Evolutionary conservation across 2,329 filamentous ascomycete genomes (phyloP), one percentile per base, ranked within the genome.

Genomic region (Neophaeococcomyces aloes): DNA sequence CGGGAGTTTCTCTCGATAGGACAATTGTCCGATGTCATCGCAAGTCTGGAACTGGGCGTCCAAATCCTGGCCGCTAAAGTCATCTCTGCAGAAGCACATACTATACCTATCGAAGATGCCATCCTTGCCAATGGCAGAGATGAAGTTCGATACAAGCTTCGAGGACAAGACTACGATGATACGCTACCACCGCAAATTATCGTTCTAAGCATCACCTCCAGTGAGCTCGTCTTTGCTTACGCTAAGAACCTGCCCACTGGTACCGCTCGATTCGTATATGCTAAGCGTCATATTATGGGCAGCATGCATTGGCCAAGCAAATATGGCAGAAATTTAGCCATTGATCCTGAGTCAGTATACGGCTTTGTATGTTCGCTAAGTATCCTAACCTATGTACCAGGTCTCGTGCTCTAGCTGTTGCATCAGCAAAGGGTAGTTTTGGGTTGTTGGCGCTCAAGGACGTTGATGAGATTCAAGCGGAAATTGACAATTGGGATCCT

Each of bases 21-120:
- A 57, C 79, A 80, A 1, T 71, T 94, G 18, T 76, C 80, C 51
- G 78, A 86, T 56, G 69, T 94, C n/a, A 70, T 75, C n/a, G 75
- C 76, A 48, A 93, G 88, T 61, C 71, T 73, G 31, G 79, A 94
- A 59, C 89, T 96, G 59, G 79, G 79, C 42, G 75, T 78, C 25
- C 75, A 79, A 33, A 95, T 96, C 51, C 72, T 83, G 48, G 83
- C 86, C 55, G 86, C 86, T 3, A 76, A 76, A 46, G 78, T 88
- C 11, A 75, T 96, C 54, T 86, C 85, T 32, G 65, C 73, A 42
- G 61, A 65, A 36, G 65, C 68, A 36, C 68, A 64, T 46, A 49
- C 61, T 32, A 56, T 61, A 29, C 45, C 49, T 8, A 48, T 51
- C 23, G 39, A 53, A 15, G 53, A 58, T 42, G 50, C 50, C 7